Evolutionary conservation across 2,329 filamentous ascomycete species (phyloP).

Genomic region (Coniella lustricola): DNA sequence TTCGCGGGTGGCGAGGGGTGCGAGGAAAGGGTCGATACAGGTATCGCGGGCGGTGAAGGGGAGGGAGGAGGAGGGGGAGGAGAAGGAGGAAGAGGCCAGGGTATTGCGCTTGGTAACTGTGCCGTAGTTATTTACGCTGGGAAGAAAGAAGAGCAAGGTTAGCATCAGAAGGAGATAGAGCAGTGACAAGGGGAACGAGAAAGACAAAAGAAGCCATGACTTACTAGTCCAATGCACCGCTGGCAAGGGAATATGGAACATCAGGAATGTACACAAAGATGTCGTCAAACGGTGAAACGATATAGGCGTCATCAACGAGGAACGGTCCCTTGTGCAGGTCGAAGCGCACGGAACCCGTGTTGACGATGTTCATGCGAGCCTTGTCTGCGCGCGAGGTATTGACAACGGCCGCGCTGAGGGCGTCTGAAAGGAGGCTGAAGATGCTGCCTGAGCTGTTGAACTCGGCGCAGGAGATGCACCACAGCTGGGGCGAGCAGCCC

Average conservation of each 20-base stretch:
- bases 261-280: conserved; percentile 46
- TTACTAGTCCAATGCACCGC: conserved; percentile 25
- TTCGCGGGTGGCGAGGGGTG: conserved; percentile 19
- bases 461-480: conserved; percentile 49
- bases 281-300: conserved; percentile 49
- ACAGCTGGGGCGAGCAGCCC: conserved; percentile 54
- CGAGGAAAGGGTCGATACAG: conserved; percentile 38
- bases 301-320: conserved; percentile 45
- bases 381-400: conserved; percentile 42
- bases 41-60: conserved; percentile 31
- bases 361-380: conserved; percentile 51
- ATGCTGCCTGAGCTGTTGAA: conserved; percentile 47
- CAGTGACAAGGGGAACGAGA: not conserved
- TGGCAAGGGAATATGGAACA: conserved; percentile 41
- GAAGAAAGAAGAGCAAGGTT: not conserved
- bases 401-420: conserved; percentile 44
- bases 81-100: conserved; percentile 20
- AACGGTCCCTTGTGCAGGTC: conserved; percentile 58
- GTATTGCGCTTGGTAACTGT: conserved; percentile 27
- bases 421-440: conserved; percentile 44
- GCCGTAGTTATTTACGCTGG: conserved; percentile 35
- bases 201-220: not conserved
- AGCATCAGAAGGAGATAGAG: not conserved
- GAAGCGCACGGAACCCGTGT: conserved; percentile 55
- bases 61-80: conserved; percentile 24